Percentiles rank a stretch among this genome's conserved stretches.
phyloP scores from a whole-genome alignment of 495 filamentous ascomycete genomes.

The Penicillium malachiteum region DNA sequence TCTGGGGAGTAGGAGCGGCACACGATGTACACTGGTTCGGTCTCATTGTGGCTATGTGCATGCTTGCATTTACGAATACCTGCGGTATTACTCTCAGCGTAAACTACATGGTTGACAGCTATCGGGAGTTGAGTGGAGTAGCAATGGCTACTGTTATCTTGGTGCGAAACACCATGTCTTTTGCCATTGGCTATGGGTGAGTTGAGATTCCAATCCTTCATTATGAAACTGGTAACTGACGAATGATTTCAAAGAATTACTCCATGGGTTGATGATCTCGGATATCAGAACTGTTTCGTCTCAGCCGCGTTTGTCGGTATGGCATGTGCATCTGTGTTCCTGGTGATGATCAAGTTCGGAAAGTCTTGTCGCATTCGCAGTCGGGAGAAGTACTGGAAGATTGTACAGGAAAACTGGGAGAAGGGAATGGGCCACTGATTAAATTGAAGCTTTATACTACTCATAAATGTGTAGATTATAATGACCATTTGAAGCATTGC shows the following conservation, averaged over 20 bases:
- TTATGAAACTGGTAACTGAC: not conserved
- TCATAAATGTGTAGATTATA: no score
- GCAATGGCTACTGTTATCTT: constrained; percentile 64
- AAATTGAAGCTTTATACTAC: not conserved
- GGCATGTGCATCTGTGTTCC: constrained; percentile 51
- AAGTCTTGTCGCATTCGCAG: constrained; percentile 40
- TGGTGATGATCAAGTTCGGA: constrained; percentile 58
- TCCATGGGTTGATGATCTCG: constrained; percentile 59
- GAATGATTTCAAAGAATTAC: constrained; percentile 47
- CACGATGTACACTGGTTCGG: constrained; percentile 62
- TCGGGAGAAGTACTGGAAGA: constrained; percentile 42
- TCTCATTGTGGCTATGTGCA: constrained; percentile 60
- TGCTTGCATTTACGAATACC: constrained; percentile 56
- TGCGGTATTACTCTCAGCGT: constrained; percentile 60
- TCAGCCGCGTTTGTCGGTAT: constrained; percentile 60
- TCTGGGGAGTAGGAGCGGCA: constrained; percentile 70
- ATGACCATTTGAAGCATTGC: no score
- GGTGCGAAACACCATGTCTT: constrained; percentile 66
- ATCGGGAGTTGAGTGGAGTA: constrained; percentile 61
- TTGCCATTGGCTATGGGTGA: constrained; percentile 56
- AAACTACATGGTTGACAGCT: constrained; percentile 63
- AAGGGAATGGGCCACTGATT: constrained; percentile 39
- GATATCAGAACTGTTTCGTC: constrained; percentile 63
- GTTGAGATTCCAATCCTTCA: constrained; percentile 6
- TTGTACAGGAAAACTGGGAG: constrained; percentile 40